A percentile compares a stretch with the other conserved stretches of the same genome.
Evolutionary conservation across 2,329 filamentous ascomycete genomes (phyloP).

Genomic region (Celoporthe dispersa): DNA sequence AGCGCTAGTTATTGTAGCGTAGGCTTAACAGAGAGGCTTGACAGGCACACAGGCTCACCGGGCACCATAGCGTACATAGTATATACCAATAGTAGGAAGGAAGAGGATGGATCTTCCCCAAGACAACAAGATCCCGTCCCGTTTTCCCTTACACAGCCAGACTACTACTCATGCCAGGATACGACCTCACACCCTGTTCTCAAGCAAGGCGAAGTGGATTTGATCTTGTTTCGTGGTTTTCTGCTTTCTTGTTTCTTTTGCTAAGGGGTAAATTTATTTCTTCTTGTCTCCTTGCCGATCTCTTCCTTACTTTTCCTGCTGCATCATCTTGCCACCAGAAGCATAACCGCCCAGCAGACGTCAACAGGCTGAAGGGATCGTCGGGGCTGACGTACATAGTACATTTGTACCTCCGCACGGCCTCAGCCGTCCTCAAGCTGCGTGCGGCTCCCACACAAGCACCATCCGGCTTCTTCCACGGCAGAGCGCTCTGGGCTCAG

Average conservation of each 20-base stretch:
- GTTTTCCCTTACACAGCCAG: not conserved
- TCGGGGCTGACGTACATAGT: conserved; percentile 13
- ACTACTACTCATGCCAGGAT: not conserved
- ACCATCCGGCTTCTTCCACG: conserved; percentile 1
- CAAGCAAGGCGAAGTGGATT: not conserved
- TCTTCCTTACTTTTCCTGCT: not conserved
- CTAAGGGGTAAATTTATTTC: not conserved
- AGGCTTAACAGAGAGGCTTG: conserved; percentile 1
- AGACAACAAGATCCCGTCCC: not conserved
- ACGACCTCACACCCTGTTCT: conserved; percentile 2
- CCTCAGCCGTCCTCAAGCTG: not conserved
- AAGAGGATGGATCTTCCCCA: not conserved
- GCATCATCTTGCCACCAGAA: not conserved
- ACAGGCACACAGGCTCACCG: not conserved
- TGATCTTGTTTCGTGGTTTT: conserved; percentile 4
- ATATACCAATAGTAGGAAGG: not conserved
- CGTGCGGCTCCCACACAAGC: not conserved
- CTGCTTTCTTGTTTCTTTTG: not conserved
- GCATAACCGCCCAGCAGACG: conserved; percentile 1
- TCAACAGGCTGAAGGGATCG: conserved; percentile 8
- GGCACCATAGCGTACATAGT: not conserved
- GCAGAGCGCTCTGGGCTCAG: not conserved
- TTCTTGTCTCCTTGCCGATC: not conserved
- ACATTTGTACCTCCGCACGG: not conserved
- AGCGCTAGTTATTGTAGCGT: not conserved